A percentile compares a stretch with the other conserved stretches of the same genome.
Conservation (phyloP, 371 early-diverging fungal species). For the Pancytospora philotis region DNA sequence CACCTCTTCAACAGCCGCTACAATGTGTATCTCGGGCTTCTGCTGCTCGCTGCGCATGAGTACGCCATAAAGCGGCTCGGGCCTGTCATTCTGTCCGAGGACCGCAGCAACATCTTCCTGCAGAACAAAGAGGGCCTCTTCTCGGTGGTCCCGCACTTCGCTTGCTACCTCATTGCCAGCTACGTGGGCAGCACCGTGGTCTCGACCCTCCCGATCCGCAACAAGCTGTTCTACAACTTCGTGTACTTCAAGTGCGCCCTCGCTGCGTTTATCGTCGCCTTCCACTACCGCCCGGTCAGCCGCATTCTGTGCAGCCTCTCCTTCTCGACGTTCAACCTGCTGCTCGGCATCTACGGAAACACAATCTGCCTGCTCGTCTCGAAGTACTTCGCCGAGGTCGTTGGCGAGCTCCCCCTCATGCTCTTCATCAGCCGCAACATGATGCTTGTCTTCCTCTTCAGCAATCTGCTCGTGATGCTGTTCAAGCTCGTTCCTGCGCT, state of each 20-base stretch:
- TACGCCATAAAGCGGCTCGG: neutral
- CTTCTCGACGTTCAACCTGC: slow-evolving; percentile 28
- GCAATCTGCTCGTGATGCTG: slow-evolving; percentile 50
- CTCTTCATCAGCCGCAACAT: slow-evolving; percentile 32
- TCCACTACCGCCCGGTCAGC: slow-evolving; percentile 4
- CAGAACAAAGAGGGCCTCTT: slow-evolving; percentile 55
- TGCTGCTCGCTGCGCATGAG: neutral
- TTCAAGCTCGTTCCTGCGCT: slow-evolving; percentile 47
- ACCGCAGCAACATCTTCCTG: slow-evolving; percentile 33
- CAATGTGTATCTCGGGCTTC: neutral
- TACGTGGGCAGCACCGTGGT: slow-evolving; percentile 40
- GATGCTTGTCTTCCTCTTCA: slow-evolving; percentile 47
- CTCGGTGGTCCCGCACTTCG: slow-evolving; percentile 44
- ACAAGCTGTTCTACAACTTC: neutral
- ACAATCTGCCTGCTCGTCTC: slow-evolving; percentile 29
- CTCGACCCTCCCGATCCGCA: too few relatives aligned
- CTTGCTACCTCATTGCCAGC: slow-evolving; percentile 47
- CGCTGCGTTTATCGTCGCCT: slow-evolving; percentile 18
- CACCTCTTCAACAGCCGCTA: neutral
- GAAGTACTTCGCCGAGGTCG: neutral
- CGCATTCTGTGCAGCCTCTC: slow-evolving; percentile 41
- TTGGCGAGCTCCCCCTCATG: neutral
- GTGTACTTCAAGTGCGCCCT: slow-evolving; percentile 11
- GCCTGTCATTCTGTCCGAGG: slow-evolving; percentile 8
- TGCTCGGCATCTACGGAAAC: slow-evolving; percentile 32